These are phyloP conservation scores for Exserohilum rostratum DNA, from an alignment of 2,329 filamentous ascomycete genomes.

Conservation along the genomic window DNA sequence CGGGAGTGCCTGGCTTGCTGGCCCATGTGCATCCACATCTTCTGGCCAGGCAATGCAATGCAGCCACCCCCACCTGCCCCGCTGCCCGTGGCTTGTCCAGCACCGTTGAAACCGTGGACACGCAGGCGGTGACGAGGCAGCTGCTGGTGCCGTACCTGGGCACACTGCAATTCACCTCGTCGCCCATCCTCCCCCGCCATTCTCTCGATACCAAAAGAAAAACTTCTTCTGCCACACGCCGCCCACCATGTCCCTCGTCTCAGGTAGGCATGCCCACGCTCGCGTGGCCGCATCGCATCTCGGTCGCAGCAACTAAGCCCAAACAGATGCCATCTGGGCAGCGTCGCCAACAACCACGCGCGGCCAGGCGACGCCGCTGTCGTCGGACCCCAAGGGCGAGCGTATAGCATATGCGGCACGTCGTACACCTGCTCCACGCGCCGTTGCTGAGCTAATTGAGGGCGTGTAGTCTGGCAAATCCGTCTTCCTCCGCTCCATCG, in stretches of 20 bases:
- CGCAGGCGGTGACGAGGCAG: slow-evolving; percentile 14
- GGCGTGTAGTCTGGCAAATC: slow-evolving; percentile 82
- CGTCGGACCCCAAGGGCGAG: slow-evolving; percentile 85
- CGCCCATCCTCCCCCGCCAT: too few relatives aligned
- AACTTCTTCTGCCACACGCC: background rate
- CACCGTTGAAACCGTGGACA: slow-evolving; percentile 5
- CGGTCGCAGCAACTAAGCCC: slow-evolving; percentile 5
- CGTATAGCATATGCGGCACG: slow-evolving; percentile 87
- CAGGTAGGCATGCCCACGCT: too few relatives aligned
- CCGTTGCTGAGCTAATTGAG: slow-evolving; percentile 9
- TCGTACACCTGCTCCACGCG: background rate
- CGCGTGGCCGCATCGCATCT: too few relatives aligned
- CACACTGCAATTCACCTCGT: too few relatives aligned
- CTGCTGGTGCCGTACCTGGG: too few relatives aligned
- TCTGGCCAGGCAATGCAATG: background rate
- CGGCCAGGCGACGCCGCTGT: slow-evolving; percentile 87
- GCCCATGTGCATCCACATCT: too few relatives aligned
- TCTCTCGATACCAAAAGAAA: too few relatives aligned
- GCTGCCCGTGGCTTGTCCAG: slow-evolving; percentile 4
- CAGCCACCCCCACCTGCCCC: slow-evolving; percentile 17
- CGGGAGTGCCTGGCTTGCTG: background rate
- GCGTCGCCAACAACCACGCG: slow-evolving; percentile 82
- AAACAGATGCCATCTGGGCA: slow-evolving; percentile 75
- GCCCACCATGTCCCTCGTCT: slow-evolving; percentile 23
- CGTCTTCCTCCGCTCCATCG: slow-evolving; percentile 93